Conservation (phyloP, 306 rosid species). For the Ziziphus jujuba region DNA sequence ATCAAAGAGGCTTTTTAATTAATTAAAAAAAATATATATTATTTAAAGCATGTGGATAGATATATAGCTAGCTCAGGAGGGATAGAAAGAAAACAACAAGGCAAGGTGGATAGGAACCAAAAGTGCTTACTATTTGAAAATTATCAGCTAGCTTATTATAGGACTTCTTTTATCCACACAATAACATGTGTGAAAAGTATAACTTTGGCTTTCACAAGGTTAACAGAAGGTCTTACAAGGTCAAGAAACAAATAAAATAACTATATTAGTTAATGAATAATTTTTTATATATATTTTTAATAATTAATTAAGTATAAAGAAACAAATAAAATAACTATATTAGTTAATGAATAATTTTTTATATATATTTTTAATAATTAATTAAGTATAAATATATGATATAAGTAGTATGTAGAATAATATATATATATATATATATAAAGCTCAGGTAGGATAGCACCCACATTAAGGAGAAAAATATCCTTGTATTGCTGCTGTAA, state of each 20-base stretch:
- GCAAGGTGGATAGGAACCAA: too few species aligned
- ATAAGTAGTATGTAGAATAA: too few species aligned
- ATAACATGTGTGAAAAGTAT: neutral
- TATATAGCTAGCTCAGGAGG: constrained; percentile 18
- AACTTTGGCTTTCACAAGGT: neutral
- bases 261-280: too few species aligned
- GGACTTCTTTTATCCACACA: neutral
- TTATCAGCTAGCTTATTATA: neutral
- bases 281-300: too few species aligned
- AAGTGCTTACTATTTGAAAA: neutral
- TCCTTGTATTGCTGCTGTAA: neutral
- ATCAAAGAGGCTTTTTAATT: too few species aligned
- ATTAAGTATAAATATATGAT: too few species aligned
- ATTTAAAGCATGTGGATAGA: too few species aligned
- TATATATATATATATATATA: neutral
- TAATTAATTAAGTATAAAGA: neutral
- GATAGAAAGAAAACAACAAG: neutral
- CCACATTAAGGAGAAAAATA: neutral
- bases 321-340: too few species aligned
- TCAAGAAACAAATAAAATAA: constrained; percentile 1
- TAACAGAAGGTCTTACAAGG: constrained; percentile 2
- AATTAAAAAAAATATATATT: too few species aligned
- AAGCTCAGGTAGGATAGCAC: constrained; percentile 15
- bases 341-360: too few species aligned
- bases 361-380: too few species aligned